These are phyloP conservation scores for Beauveria caledonica DNA, from an alignment of 2,329 filamentous ascomycete species.

Conservation along the genomic window DNA sequence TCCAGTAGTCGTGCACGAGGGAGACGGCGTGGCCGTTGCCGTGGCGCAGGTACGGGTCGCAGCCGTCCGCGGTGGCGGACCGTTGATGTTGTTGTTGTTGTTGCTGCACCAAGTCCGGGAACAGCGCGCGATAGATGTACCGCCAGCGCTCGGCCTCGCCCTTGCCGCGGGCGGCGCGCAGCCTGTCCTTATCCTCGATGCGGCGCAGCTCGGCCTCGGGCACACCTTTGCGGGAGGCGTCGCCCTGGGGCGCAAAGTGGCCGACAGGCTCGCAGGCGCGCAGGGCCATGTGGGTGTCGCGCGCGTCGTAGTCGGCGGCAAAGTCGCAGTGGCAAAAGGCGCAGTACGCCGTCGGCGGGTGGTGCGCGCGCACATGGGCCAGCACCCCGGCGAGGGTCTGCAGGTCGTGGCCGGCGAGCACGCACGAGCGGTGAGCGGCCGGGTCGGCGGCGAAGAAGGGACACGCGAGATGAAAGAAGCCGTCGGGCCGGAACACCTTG, in stretches of 20 bases:
- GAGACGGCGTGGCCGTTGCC: neutral
- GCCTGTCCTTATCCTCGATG: neutral
- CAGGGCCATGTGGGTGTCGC: neutral
- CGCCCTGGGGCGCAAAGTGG: neutral
- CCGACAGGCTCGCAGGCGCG: neutral
- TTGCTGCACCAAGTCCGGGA: neutral
- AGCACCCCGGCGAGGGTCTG: neutral
- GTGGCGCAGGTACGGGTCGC: neutral
- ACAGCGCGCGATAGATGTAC: neutral
- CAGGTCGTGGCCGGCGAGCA: neutral
- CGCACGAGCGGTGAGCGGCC: neutral
- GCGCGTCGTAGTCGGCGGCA: neutral
- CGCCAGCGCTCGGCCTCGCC: neutral
- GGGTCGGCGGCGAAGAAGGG: constrained; percentile 1
- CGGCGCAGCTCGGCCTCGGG: neutral
- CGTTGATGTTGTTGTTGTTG: no score
- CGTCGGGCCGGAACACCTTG: neutral
- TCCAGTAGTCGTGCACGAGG: neutral
- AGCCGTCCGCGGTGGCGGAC: neutral
- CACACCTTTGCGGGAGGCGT: neutral
- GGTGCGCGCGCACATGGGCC: neutral
- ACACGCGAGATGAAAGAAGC: constrained; percentile 1
- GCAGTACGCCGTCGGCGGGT: neutral
- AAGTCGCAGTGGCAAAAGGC: neutral
- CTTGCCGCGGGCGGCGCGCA: neutral